Evolutionary conservation across 257 asterid genomes (phyloP), one percentile per base, ranked within the genome.

Genomic region (Cruciata laevipes): DNA sequence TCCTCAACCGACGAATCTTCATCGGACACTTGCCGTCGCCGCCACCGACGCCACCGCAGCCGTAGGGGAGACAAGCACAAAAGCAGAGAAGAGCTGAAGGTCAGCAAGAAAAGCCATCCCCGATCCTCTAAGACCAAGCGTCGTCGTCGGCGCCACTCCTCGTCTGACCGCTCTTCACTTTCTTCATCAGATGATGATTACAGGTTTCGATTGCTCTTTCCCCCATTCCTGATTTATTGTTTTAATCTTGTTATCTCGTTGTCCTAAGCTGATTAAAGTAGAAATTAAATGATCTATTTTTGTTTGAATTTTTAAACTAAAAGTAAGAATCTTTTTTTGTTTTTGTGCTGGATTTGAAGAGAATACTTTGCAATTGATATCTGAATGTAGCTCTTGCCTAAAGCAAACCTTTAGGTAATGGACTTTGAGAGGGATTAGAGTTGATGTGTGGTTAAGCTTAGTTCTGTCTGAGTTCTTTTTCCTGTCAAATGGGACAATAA

Each of bases 71-170:
- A 66, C 60, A 82, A 57, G 74, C 74, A 67, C 31, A 68, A 68
- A 66, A 85, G 72, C 17, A 75, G 63, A 67, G 95, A 87, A 65
- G 55, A 80, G 71, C 86, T 79, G 58, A 89, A 75, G 72, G 83
- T 87, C 49, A 81, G 84, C 68, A 84, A 87, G 82, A 87, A 82
- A 79, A 84, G 84, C 79, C 86, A 84, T 64, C 75, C 61, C 21
- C 77, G 73, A 40, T 67, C 76, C 61, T 76, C 95, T 63, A 79
- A 76, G 74, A 60, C 83, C 53, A 92, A 85, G 78, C 92, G 95
- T 18, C 95, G 84, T 33, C 89, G 89, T 62, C 76, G 78, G 73
- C 96, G 82, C 47, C 85, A 75, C 71, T 79, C 95, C 69, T 80
- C 97, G 3, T 78, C 90, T n/a, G 96, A 87, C 27, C 74, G 79